Conservation (phyloP, 2,329 filamentous ascomycete genomes). For the Pseudogymnoascus sp. region DNA sequence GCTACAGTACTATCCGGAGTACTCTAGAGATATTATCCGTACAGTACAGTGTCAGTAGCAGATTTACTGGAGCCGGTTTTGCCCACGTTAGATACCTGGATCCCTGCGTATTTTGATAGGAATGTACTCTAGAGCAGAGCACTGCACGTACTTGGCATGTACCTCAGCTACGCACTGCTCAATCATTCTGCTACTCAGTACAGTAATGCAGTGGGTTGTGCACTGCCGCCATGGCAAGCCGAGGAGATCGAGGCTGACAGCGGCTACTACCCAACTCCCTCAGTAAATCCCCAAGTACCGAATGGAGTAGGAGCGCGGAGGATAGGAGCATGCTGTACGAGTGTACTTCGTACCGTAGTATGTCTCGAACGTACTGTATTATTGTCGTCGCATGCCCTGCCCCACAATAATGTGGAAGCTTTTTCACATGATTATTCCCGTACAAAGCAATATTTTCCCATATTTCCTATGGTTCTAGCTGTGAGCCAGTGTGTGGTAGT, state of each 20-base stretch:
- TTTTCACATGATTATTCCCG: constrained; percentile 7
- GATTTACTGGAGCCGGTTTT: constrained; percentile 4
- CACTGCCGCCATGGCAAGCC: neutral
- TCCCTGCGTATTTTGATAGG: neutral
- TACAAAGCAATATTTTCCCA: neutral
- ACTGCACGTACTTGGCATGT: no score
- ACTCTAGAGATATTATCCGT: neutral
- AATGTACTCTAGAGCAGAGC: neutral
- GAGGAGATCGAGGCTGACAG: constrained; percentile 8
- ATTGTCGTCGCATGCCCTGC: constrained; percentile 1
- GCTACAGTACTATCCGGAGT: neutral
- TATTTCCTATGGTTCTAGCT: neutral
- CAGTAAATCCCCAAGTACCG: constrained; percentile 1
- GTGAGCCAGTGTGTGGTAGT: neutral
- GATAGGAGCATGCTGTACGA: no score
- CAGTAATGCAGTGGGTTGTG: neutral
- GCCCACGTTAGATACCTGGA: neutral
- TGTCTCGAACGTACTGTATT: neutral
- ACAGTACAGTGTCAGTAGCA: neutral
- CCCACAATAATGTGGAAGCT: constrained; percentile 2
- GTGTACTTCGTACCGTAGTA: neutral
- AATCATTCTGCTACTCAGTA: neutral
- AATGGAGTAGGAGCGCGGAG: neutral
- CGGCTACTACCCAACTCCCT: constrained; percentile 1
- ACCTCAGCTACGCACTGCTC: neutral